A percentile compares a stretch with the other conserved stretches of the same genome.
Evolutionary conservation across 2,329 filamentous ascomycete genomes (phyloP).

Genomic region (Setomelanomma holmii): DNA sequence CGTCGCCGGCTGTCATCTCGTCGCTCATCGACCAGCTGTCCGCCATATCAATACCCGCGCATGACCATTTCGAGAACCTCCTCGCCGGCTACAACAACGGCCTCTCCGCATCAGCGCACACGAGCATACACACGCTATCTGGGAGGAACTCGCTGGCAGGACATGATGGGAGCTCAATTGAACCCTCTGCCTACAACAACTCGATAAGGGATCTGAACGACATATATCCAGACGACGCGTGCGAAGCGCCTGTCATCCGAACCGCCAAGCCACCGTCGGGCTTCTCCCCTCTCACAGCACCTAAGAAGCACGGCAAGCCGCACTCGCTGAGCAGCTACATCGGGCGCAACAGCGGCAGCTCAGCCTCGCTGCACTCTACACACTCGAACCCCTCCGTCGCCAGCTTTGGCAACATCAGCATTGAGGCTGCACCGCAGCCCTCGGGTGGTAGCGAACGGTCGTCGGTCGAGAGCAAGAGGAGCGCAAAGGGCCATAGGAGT

Average conservation of each 20-base stretch:
- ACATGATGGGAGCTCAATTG: constrained; percentile 67
- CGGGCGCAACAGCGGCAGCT: constrained; percentile 49
- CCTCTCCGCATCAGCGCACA: constrained; percentile 32
- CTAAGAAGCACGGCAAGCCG: constrained; percentile 51
- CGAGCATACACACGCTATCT: constrained; percentile 35
- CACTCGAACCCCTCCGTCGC: constrained; percentile 43
- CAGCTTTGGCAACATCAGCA: constrained; percentile 52
- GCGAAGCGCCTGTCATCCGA: constrained; percentile 74
- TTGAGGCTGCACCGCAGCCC: constrained; percentile 41
- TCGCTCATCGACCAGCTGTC: constrained; percentile 69
- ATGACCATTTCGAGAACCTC: constrained; percentile 71
- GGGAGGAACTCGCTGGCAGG: constrained; percentile 24
- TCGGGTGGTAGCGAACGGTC: constrained; percentile 41
- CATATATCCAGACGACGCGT: constrained; percentile 63
- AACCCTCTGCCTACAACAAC: constrained; percentile 71
- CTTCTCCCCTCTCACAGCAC: constrained; percentile 73
- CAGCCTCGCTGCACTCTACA: constrained; percentile 44
- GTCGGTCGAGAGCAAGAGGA: constrained; percentile 46
- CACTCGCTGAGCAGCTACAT: constrained; percentile 67
- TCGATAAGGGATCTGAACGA: constrained; percentile 58
- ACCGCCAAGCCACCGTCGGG: constrained; percentile 84
- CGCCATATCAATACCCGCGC: constrained; percentile 67
- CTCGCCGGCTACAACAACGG: constrained; percentile 40
- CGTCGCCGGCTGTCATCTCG: constrained; percentile 73
- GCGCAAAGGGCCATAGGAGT: constrained; percentile 56